Percentiles rank a stretch among this genome's conserved stretches.
Evolutionary conservation across 371 early-diverging fungal species (phyloP).

Genomic region (Dentiscutata heterogama): DNA sequence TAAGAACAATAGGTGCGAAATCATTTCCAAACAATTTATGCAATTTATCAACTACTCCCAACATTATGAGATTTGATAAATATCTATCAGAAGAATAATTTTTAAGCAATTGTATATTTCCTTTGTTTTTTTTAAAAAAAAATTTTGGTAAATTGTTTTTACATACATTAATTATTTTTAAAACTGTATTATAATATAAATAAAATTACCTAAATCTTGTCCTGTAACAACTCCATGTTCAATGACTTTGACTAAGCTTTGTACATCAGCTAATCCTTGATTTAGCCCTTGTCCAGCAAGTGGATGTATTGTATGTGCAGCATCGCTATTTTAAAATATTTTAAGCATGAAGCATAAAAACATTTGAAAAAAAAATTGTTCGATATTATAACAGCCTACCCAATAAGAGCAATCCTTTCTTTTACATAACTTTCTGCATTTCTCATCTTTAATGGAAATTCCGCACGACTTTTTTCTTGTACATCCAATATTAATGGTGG

Average conservation of each 20-base stretch:
- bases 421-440: conserved; percentile 80
- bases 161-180: conserved; percentile 2
- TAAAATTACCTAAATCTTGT: conserved; percentile 77
- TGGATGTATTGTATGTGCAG: conserved; percentile 97
- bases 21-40: conserved; percentile 81
- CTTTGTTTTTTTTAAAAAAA: conserved; percentile 48
- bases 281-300: conserved; percentile 98
- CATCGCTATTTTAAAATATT: conserved; percentile 71
- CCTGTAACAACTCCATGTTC: conserved; percentile 75
- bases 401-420: conserved; percentile 89
- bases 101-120: conserved; percentile 69
- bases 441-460: conserved; percentile 88
- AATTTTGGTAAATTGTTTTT: background rate
- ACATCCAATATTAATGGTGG: conserved; percentile 77
- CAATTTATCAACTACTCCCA: conserved; percentile 84
- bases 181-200: background rate
- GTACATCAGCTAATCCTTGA: conserved; percentile 90
- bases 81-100: conserved; percentile 85
- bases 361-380: background rate
- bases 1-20: conserved; percentile 50
- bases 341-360: background rate
- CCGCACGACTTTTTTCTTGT: conserved; percentile 75
- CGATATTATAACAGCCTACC: conserved; percentile 57
- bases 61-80: conserved; percentile 83
- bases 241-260: conserved; percentile 71